Evolutionary conservation across 306 rosid genomes (phyloP), one percentile per base, ranked within the genome.

Genomic region (Malus fusca): DNA sequence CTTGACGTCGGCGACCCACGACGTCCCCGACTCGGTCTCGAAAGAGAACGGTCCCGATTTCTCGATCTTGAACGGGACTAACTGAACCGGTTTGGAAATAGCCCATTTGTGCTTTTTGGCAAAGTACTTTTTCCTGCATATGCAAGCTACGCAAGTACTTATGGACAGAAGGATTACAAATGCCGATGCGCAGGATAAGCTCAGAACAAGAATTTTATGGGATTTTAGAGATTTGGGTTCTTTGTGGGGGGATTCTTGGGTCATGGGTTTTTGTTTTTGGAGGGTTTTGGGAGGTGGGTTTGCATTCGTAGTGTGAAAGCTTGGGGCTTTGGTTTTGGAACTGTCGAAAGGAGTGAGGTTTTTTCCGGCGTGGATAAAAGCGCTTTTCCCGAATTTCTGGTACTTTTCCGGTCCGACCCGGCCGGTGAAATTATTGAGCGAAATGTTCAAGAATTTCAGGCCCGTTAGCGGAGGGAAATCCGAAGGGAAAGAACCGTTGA

Each of bases 21-120:
- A 95, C 2, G 89, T 74, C 0, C 99, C 99, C 3, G 99, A 95
- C 75, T 90, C 97, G 0, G 97, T 95, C 76, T 89, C 99, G 71
- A 95, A 95, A 0, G 85, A 84, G 79, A 95, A 95, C 63, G 99
- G 97, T 11, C 99, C 99, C 1, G 97, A 92, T 84, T 87, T 92
- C 77, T 92, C 98, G 77, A 85, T 56, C 86, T 85, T 88, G 60
- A 89, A 70, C 3, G 80, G 86, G 64, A 66, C 79, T 11, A 72
- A 4, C 63, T 86, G 88, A 56, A 83, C 81, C 19, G 99, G 97
- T 62, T 82, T 90, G 5, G 99, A 95, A n/a, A 95, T 95, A 37
- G 97, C 96, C 99, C 99, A 92, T 64, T 89, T 92, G 85, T 71
- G 91, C 79, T 75, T 90, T 30, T 65, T 87, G 11, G 83, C 85